Evolutionary conservation across 2,329 filamentous ascomycete genomes (phyloP).

Genomic region (Arthrobotrys megalospora): DNA sequence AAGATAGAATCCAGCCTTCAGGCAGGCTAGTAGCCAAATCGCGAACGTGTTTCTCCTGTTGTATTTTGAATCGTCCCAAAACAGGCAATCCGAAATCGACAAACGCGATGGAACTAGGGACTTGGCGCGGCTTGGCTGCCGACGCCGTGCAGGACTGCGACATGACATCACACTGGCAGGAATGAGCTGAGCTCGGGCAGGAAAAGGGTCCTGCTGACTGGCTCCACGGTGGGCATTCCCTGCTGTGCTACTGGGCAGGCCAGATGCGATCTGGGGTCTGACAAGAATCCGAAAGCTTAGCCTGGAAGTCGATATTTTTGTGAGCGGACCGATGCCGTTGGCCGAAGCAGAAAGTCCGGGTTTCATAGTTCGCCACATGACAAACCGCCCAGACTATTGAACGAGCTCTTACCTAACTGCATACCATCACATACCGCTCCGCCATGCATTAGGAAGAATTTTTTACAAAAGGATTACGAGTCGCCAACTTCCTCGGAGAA

Average conservation of each 20-base stretch:
- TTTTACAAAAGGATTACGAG: slow-evolving; percentile 22
- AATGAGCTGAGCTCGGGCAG: slow-evolving; percentile 7
- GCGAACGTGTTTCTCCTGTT: slow-evolving; percentile 5
- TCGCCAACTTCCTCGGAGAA: slow-evolving; percentile 17
- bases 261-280: slow-evolving; percentile 10
- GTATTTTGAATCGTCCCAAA: neutral
- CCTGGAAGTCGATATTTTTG: neutral
- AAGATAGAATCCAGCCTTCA: no score
- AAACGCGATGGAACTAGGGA: slow-evolving; percentile 1
- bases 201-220: slow-evolving; percentile 10
- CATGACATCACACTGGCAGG: slow-evolving; percentile 13
- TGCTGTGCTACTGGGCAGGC: slow-evolving; percentile 3
- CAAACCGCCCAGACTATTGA: slow-evolving; percentile 19
- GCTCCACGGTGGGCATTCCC: neutral
- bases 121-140: neutral
- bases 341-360: slow-evolving; percentile 15
- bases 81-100: neutral
- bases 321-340: slow-evolving; percentile 25
- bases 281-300: slow-evolving; percentile 29
- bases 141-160: neutral
- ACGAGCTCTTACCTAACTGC: slow-evolving; percentile 23
- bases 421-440: slow-evolving; percentile 29
- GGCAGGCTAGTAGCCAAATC: no score
- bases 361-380: slow-evolving; percentile 33
- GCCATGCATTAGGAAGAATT: slow-evolving; percentile 18